Evolutionary conservation across 352 stramenopile genomes (phyloP), one percentile per base, ranked within the genome.

Genomic region (Pythium grandisporangium): DNA sequence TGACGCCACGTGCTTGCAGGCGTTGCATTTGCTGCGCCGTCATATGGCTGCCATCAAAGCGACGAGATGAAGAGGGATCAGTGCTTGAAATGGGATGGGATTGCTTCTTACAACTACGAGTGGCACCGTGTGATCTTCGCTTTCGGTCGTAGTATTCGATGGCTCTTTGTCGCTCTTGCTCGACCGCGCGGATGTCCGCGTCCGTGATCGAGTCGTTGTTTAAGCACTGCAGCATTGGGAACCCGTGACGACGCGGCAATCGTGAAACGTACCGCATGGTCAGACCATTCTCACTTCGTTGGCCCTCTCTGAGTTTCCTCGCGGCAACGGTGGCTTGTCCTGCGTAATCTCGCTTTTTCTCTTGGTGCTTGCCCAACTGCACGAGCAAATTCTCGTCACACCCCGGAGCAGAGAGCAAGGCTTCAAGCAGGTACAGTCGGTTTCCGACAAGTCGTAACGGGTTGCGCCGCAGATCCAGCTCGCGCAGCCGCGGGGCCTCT

Each of bases 351-450:
- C 32, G 21, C 13, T 70, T 78, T 8, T 83, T 48, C 2, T 42
- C 40, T 7, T 61, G 42, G 27, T 78, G 62, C 30, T 66, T 70
- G 42, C 66, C 49, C 4, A 64, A 38, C 49, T 69, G 66, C 2
- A 42, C 33, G 35, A 86, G 48, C 37, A 62, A 19, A 11, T 70
- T 60, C 17, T 63, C 52, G 16, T 68, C 53, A 16, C 64, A 49
- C 16, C 38, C 43, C 0, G 45, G n/a, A 6, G 64, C 44, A 1
- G 53, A 37, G 8, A 79, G 77, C 3, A 86, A 57, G 17, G 63
- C 51, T 17, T 90, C 73, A 2, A 90, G 54, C 19, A 85, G 49
- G 42, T 90, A 90, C 14, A 90, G 40, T 16, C 73, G 69, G 42
- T 90, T 85, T 34, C 65, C 53, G 16, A 68, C 48, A 6, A 90